Evolutionary conservation across 441 rosid genomes (phyloP), one percentile per base, ranked within the genome.

Genomic region (Eutrema salsugineum): DNA sequence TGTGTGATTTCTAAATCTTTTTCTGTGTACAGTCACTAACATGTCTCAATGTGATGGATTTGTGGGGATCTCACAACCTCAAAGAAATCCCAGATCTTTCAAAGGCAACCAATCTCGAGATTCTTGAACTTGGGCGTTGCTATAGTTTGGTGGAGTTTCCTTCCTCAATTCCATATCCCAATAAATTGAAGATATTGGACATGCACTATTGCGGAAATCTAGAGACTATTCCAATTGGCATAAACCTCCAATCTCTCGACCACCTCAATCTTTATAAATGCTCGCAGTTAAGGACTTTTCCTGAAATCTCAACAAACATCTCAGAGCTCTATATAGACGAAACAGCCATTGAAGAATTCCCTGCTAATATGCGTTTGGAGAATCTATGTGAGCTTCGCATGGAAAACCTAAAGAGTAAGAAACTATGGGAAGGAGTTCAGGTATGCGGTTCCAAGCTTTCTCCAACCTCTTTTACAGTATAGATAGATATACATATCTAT

Each of bases 21-120:
- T 44, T 15, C 2, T 44, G 15, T 7, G n/a, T 54, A 24, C 73
- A 71, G 75, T 19, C 60, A 5, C 49, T 71, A 1, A 4, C 32
- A 24, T 44, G 20, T 16, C 71, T 75, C 12, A 68, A 69, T 42
- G 6, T 19, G 15, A 55, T 83, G 2, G 19, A 77, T 17, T 72
- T 84, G 17, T 47, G 47, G 2, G 9, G 58, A 10, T 83, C 71
- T 1, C 24, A 22, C 24, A 22, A 22, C 24, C 2, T 22, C 3
- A 22, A 22, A 22, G 24, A 1, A 22, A 22, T 22, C 24, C 24
- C 24, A 22, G 2, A 22, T 22, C 24, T 22, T 22, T 22, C 24
- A 22, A 22, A 22, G 2, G 24, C 24, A 22, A 22, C 24, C 24
- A 22, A 22, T 22, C 24, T 22, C 24, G 24, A 22, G 24, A 22